Evolutionary conservation across 2,329 filamentous ascomycete species (phyloP).

Genomic region (Arthrinium puccinioides): DNA sequence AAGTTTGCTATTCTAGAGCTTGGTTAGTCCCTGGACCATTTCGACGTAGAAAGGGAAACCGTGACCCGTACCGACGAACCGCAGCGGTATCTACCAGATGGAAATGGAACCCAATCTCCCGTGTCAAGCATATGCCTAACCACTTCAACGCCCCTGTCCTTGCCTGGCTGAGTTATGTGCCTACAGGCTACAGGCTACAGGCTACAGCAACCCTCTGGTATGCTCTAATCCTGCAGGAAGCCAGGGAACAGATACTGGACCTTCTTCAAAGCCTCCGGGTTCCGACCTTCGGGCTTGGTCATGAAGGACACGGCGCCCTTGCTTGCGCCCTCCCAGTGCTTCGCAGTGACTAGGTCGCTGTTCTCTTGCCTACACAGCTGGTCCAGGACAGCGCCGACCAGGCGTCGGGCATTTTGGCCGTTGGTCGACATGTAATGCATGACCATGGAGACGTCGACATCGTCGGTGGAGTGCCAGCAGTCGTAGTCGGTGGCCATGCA

Average conservation of each 20-base stretch:
- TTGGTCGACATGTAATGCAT: slow-evolving; percentile 96
- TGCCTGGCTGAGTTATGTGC: too few species aligned
- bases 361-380: slow-evolving; percentile 75
- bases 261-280: slow-evolving; percentile 68
- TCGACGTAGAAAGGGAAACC: too few species aligned
- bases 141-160: too few species aligned
- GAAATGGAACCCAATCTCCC: too few species aligned
- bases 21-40: too few species aligned
- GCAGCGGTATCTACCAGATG: too few species aligned
- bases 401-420: slow-evolving; percentile 73
- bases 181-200: too few species aligned
- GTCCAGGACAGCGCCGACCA: slow-evolving; percentile 83
- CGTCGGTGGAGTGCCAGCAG: slow-evolving; percentile 82
- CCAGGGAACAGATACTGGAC: slow-evolving; percentile 83
- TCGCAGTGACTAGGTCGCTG: slow-evolving; percentile 66
- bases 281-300: slow-evolving; percentile 71
- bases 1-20: too few species aligned
- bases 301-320: slow-evolving; percentile 75
- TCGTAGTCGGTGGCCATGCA: slow-evolving; percentile 99
- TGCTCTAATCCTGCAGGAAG: slow-evolving; percentile 49
- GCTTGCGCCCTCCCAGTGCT: slow-evolving; percentile 70
- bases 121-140: too few species aligned
- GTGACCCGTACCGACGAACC: too few species aligned
- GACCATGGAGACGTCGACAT: slow-evolving; percentile 94
- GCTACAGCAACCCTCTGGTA: too few species aligned